These are phyloP conservation scores for Nemania sp. DNA, from an alignment of 2,329 filamentous ascomycete species.

Conservation along the genomic window DNA sequence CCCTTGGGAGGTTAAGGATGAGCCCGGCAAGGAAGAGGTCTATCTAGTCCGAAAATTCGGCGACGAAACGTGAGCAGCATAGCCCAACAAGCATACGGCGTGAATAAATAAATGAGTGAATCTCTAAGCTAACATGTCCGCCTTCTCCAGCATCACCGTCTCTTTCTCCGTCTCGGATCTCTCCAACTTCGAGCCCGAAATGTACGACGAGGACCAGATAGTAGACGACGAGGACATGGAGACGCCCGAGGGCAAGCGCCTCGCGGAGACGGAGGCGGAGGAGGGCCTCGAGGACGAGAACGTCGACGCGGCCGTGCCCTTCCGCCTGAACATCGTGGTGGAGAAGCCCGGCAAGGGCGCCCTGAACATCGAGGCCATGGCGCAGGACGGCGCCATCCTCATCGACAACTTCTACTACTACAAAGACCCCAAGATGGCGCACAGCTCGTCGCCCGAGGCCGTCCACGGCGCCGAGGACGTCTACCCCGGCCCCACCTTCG, in stretches of 20 bases:
- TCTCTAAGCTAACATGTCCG: slow-evolving; percentile 39
- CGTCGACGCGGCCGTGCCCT: slow-evolving; percentile 75
- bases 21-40: slow-evolving; percentile 87
- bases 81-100: background rate
- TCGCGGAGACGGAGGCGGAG: slow-evolving; percentile 67
- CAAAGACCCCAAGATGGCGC: slow-evolving; percentile 79
- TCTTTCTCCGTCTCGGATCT: slow-evolving; percentile 89
- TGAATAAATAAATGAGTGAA: background rate
- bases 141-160: slow-evolving; percentile 73
- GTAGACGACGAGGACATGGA: slow-evolving; percentile 65
- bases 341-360: slow-evolving; percentile 89
- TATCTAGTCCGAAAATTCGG: slow-evolving; percentile 84
- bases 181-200: slow-evolving; percentile 72
- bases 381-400: slow-evolving; percentile 85
- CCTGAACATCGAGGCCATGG: slow-evolving; percentile 85
- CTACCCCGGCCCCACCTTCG: slow-evolving; percentile 93
- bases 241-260: slow-evolving; percentile 55
- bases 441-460: slow-evolving; percentile 79
- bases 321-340: slow-evolving; percentile 85
- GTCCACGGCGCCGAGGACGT: slow-evolving; percentile 80
- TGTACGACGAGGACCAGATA: slow-evolving; percentile 65
- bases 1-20: slow-evolving; percentile 85
- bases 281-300: slow-evolving; percentile 65
- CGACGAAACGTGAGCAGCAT: slow-evolving; percentile 80
- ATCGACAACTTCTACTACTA: slow-evolving; percentile 95